Evolutionary conservation across 305 asterid species (phyloP).

Genomic region (Solanum hybrid): DNA sequence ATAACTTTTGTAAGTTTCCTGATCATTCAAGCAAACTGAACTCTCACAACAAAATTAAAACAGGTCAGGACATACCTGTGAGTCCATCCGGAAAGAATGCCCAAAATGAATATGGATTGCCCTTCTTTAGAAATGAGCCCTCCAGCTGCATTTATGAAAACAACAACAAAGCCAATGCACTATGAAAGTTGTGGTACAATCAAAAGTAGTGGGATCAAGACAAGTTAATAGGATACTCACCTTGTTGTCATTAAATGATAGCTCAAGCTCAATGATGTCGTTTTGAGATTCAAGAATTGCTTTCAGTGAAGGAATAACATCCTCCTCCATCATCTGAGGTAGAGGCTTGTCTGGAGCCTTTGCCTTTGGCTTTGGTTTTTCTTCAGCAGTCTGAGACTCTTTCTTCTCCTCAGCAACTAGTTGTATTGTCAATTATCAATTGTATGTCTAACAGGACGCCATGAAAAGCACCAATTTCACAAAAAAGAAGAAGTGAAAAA

Average conservation of each 20-base stretch:
- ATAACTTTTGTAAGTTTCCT: not conserved
- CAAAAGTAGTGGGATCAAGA: not conserved
- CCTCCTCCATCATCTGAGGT: constrained; percentile 74
- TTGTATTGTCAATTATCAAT: constrained; percentile 16
- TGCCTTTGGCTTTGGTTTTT: constrained; percentile 35
- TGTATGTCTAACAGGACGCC: not conserved
- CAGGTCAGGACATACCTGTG: constrained; percentile 32
- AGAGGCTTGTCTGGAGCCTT: constrained; percentile 61
- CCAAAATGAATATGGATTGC: constrained; percentile 63
- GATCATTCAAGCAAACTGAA: not conserved
- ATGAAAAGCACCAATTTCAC: not conserved
- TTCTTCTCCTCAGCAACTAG: constrained; percentile 63
- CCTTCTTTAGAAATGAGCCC: constrained; percentile 67
- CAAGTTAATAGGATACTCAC: constrained; percentile 15
- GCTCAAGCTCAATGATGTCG: constrained; percentile 41
- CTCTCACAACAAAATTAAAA: not conserved
- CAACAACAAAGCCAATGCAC: not conserved
- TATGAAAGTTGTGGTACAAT: not conserved
- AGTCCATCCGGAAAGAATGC: constrained; percentile 81
- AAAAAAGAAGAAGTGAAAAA: not conserved
- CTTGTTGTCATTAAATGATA: constrained; percentile 49
- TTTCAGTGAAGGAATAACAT: constrained; percentile 61
- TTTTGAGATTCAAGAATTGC: constrained; percentile 46
- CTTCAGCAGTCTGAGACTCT: constrained; percentile 25
- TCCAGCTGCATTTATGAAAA: constrained; percentile 48